These are phyloP conservation scores for Ballota nigra DNA, from an alignment of 257 asterid genomes.

Conservation along the genomic window DNA sequence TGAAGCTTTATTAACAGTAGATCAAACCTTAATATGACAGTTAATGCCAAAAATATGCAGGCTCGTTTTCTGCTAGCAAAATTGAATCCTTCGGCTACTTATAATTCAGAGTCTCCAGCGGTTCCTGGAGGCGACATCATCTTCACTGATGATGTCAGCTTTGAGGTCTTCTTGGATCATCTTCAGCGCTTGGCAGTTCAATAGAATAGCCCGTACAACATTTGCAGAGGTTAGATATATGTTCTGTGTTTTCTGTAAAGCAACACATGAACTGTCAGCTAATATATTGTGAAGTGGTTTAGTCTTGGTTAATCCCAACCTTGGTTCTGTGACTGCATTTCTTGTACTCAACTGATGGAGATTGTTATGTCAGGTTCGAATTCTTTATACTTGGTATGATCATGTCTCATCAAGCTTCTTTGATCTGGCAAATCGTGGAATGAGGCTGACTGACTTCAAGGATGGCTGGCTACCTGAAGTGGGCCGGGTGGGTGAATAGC, in stretches of 20 bases:
- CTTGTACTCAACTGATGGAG: conserved; percentile 44
- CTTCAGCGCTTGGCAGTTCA: conserved; percentile 97
- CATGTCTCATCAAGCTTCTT: conserved; percentile 27
- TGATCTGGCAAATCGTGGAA: conserved; percentile 34
- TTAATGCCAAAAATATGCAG: conserved; percentile 41
- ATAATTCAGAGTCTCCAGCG: conserved; percentile 64
- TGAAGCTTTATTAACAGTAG: conserved; percentile 4
- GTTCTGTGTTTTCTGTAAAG: conserved; percentile 40
- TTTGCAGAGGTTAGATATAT: conserved; percentile 55
- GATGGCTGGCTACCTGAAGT: conserved; percentile 20
- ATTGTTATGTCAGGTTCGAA: conserved; percentile 29
- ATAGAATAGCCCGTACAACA: conserved; percentile 34
- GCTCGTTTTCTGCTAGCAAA: conserved; percentile 96
- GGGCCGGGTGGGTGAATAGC: conserved; percentile 33
- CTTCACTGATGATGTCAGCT: conserved; percentile 96
- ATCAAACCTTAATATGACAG: conserved; percentile 14
- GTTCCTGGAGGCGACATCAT: conserved; percentile 84
- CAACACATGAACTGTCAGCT: conserved; percentile 26
- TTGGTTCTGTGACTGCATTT: conserved; percentile 33
- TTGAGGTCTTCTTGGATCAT: conserved; percentile 95
- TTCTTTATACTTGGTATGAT: conserved; percentile 24
- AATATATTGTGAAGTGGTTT: conserved; percentile 17
- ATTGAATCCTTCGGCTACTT: conserved; percentile 95
- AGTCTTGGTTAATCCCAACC: conserved; percentile 39
- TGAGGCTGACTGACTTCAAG: conserved; percentile 25